Base-by-base conservation (phyloP, 306 rosid species). In the Vigna unguiculata region DNA sequence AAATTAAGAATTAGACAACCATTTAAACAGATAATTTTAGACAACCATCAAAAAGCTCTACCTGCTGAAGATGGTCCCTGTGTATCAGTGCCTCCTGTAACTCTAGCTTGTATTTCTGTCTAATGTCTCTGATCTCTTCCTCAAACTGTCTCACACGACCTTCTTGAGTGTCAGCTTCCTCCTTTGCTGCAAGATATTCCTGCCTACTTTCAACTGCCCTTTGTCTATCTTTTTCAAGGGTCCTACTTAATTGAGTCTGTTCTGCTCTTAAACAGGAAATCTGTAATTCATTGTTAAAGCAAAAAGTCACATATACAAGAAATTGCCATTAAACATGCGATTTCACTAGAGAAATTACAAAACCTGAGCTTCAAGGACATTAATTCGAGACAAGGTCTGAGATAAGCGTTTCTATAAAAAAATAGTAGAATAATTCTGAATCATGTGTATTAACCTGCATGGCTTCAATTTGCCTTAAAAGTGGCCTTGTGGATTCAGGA, bases 351-450 rank as follows among this genome's bases (percentile, higher is more conserved):
- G 69, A 77, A 83, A 77, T 78, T 83, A 52, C 79, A 75, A 66
- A 79, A 96, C 99, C 99, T 96, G 99, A 70, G 98, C 99, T 88
- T 96, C 99, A 48, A 96, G 99, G 86, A 96, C 99, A 83, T 96
- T 96, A 59, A 92, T 87, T 81, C 98, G 89, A 75, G 99, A 96
- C 82, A 96, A 83, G 78, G 98, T 96, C 77, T 96, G 99, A 76
- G 98, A 89, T 74, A 96, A 78, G 79, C 99, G 99, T 45, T 92
- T n/a, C n/a, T n/a, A n/a, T n/a, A n/a, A n/a, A n/a, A n/a, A n/a
- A n/a, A n/a, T n/a, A n/a, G n/a, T n/a, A n/a, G n/a, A n/a, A n/a
- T n/a, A n/a, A n/a, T n/a, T n/a, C n/a, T n/a, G n/a, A n/a, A n/a
- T n/a, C n/a, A n/a, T n/a, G n/a, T n/a, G n/a, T n/a, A n/a, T n/a